phyloP scores from a whole-genome alignment of 2,329 filamentous ascomycete genomes.

The Exophiala dermatitidis region DNA sequence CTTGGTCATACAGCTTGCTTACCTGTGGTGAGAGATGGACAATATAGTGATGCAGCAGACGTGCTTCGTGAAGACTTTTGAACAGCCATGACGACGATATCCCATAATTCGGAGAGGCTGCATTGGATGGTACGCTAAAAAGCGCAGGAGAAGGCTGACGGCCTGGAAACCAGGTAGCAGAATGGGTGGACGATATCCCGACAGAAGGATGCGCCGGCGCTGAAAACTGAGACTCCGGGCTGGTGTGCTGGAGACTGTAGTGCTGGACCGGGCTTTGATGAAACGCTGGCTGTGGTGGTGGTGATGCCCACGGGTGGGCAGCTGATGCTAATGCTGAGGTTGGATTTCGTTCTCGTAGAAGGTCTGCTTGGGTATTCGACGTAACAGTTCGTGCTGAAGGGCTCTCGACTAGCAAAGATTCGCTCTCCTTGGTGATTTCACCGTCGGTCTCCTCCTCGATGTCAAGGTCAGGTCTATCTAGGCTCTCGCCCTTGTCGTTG shows the following conservation, averaged over 20 bases:
- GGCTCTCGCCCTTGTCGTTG: neutral
- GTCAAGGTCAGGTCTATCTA: neutral
- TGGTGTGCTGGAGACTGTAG: neutral
- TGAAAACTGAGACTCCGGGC: slow-evolving; percentile 2
- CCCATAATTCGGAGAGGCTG: slow-evolving; percentile 5
- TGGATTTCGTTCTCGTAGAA: slow-evolving; percentile 1
- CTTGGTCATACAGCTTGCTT: slow-evolving; percentile 27
- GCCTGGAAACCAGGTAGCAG: neutral
- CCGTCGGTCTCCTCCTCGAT: neutral
- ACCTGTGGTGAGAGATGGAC: slow-evolving; percentile 29
- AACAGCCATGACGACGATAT: slow-evolving; percentile 11
- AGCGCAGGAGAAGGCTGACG: slow-evolving; percentile 2
- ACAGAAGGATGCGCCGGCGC: neutral
- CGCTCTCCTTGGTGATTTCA: neutral
- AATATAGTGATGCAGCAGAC: slow-evolving; percentile 32
- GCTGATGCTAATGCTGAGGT: neutral
- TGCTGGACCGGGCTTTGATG: neutral
- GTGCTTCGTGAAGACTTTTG: slow-evolving; percentile 30
- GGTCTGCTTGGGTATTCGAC: neutral
- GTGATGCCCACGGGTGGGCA: neutral
- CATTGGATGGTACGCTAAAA: neutral
- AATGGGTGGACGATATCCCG: slow-evolving; percentile 1
- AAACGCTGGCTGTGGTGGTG: neutral
- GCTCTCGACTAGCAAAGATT: neutral
- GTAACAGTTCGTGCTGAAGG: neutral